Conservation (phyloP, 2,329 filamentous ascomycete genomes). For the Chalara sp. region DNA sequence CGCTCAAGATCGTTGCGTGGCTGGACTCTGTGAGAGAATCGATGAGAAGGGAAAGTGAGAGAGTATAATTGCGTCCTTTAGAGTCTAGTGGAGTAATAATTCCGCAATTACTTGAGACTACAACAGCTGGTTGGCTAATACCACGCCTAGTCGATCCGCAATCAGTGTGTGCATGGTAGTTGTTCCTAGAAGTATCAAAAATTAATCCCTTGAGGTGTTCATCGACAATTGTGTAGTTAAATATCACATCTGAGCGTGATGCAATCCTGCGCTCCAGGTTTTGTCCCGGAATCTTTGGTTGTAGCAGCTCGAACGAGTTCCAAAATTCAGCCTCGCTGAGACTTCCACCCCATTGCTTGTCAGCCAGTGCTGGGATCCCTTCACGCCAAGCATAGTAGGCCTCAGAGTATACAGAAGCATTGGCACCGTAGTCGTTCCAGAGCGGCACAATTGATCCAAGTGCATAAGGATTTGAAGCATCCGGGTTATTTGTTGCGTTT, state of each 20-base stretch:
- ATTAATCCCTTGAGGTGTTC: neutral
- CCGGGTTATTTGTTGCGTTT: constrained; percentile 41
- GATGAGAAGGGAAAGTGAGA: neutral
- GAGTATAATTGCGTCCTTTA: neutral
- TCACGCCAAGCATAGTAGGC: constrained; percentile 43
- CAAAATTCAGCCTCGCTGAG: constrained; percentile 34
- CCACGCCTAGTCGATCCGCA: neutral
- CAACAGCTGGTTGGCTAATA: too few relatives aligned
- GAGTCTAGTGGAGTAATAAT: neutral
- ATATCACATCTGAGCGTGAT: constrained; percentile 21
- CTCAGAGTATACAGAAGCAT: constrained; percentile 43
- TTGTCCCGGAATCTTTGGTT: constrained; percentile 36
- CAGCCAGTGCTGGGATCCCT: constrained; percentile 43
- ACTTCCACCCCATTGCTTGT: constrained; percentile 48
- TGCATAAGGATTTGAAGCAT: constrained; percentile 31
- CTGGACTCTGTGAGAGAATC: too few relatives aligned
- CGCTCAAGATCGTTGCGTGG: too few relatives aligned
- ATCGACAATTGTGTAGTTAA: neutral
- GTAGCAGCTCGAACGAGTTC: constrained; percentile 32
- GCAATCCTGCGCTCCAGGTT: constrained; percentile 39
- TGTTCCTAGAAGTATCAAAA: neutral
- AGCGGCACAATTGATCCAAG: constrained; percentile 42
- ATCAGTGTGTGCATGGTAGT: neutral
- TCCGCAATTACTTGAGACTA: too few relatives aligned
- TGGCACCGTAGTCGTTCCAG: constrained; percentile 49